phyloP scores from a whole-genome alignment of 768 basidiomycete species.

The Xerocomus spinulosus region DNA sequence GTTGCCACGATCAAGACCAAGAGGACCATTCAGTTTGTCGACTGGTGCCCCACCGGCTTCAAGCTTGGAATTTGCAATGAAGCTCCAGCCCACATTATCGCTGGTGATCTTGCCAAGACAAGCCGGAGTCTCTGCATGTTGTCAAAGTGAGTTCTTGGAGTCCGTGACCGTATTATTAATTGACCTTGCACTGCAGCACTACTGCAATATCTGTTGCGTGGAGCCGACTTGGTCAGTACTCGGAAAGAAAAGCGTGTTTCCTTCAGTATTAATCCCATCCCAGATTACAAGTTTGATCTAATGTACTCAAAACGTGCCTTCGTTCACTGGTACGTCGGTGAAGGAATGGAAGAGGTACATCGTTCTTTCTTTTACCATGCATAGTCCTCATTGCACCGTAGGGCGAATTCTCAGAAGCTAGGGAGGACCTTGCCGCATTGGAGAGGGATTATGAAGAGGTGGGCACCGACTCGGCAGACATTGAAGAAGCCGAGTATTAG shows the following conservation, averaged over 20 bases:
- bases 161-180: not conserved
- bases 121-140: slow-evolving; percentile 97
- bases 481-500: slow-evolving; percentile 59
- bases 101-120: slow-evolving; percentile 92
- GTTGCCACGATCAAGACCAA: slow-evolving; percentile 95
- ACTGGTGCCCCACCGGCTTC: slow-evolving; percentile 98
- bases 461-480: slow-evolving; percentile 70
- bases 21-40: slow-evolving; percentile 96
- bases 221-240: slow-evolving; percentile 66
- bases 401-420: slow-evolving; percentile 98
- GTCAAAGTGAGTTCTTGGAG: slow-evolving; percentile 56
- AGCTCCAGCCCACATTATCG: slow-evolving; percentile 85
- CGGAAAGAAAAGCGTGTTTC: not conserved
- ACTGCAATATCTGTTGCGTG: slow-evolving; percentile 93
- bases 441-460: slow-evolving; percentile 96
- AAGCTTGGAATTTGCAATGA: slow-evolving; percentile 99
- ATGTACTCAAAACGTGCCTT: slow-evolving; percentile 96
- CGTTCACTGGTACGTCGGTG: slow-evolving; percentile 94
- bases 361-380: slow-evolving; percentile 1
- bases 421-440: slow-evolving; percentile 95
- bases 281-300: slow-evolving; percentile 97
- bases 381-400: slow-evolving; percentile 21
- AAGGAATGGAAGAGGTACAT: slow-evolving; percentile 94
- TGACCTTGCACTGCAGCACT: slow-evolving; percentile 46
- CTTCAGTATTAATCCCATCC: slow-evolving; percentile 3